Evolutionary conservation across 345 rosid species (phyloP).

Genomic region (Camelina hispida): DNA sequence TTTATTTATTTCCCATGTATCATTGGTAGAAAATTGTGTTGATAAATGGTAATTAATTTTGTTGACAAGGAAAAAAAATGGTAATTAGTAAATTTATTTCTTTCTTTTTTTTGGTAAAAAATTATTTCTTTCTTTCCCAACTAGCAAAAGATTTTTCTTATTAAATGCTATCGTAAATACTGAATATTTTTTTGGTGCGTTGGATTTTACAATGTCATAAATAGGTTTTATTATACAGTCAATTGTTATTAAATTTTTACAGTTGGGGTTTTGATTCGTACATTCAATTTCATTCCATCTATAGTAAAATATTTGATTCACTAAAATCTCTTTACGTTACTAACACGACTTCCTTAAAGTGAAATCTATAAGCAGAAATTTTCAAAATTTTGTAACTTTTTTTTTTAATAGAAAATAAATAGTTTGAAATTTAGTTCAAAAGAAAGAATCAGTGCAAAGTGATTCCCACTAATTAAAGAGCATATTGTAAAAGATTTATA

Average conservation of each 20-base stretch:
- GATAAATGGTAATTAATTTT: conserved; percentile 58
- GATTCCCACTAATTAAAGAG: conserved; percentile 15
- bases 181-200: conserved; percentile 22
- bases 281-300: conserved; percentile 33
- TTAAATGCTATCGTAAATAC: conserved; percentile 33
- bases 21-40: conserved; percentile 49
- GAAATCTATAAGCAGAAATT: conserved; percentile 10
- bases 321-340: conserved; percentile 31
- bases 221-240: conserved; percentile 39
- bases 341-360: conserved; percentile 17
- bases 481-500: conserved; percentile 36
- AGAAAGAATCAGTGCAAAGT: conserved; percentile 36
- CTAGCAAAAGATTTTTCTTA: conserved; percentile 4
- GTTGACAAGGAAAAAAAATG: conserved; percentile 15
- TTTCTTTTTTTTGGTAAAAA: background rate
- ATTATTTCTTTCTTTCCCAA: background rate
- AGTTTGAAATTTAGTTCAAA: conserved; percentile 1
- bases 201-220: conserved; percentile 33
- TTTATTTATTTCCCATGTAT: conserved; percentile 8
- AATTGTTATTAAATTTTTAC: conserved; percentile 23
- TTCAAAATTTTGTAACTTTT: conserved; percentile 37
- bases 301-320: background rate
- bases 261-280: conserved; percentile 23
- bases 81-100: background rate
- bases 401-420: background rate